A percentile compares a stretch with the other conserved stretches of the same genome.
Evolutionary conservation across 148 eudicot species (phyloP).

Genomic region (Arbutus unedo): DNA sequence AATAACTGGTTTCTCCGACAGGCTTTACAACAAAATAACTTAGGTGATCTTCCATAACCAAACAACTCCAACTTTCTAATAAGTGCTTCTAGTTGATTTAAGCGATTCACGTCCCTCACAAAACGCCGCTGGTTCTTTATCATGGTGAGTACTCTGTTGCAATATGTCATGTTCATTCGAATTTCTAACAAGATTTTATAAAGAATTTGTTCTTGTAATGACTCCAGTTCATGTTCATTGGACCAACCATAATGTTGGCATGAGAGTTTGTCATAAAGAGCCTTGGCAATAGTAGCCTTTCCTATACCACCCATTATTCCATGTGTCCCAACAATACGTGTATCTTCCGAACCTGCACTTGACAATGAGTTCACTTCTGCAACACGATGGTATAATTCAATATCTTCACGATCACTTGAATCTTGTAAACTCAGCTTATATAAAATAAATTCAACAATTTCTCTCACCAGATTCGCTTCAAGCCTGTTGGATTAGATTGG

Average conservation of each 20-base stretch:
- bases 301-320: constrained; percentile 5
- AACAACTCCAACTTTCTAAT: neutral
- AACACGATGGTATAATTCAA: neutral
- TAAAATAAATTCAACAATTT: neutral
- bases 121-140: neutral
- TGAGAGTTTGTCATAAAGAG: neutral
- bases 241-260: neutral
- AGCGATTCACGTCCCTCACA: neutral
- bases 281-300: neutral
- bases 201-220: neutral
- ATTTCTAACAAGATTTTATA: neutral
- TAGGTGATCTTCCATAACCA: neutral
- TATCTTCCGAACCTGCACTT: neutral
- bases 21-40: neutral
- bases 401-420: neutral
- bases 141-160: neutral
- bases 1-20: neutral
- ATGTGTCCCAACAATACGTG: neutral
- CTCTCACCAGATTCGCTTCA: neutral
- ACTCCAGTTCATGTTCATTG: neutral
- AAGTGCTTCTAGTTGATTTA: neutral
- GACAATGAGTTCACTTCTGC: constrained; percentile 1
- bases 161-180: neutral
- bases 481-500: neutral
- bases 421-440: neutral